phyloP scores from a whole-genome alignment of 169 alveolate species.

The Cryptosporidium parvum region DNA sequence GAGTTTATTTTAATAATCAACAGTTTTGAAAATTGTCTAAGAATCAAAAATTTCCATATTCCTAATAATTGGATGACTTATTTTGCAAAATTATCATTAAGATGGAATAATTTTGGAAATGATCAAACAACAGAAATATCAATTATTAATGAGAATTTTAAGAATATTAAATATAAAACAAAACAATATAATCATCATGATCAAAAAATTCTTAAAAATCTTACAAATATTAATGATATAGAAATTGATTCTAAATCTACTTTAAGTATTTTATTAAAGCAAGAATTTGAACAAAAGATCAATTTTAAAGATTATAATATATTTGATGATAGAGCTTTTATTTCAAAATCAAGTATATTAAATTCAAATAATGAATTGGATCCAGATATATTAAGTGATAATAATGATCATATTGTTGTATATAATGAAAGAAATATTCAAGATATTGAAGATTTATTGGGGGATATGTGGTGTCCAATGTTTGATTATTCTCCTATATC shows the following conservation, averaged over 20 bases:
- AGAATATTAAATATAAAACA: not conserved
- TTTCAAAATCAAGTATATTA: conserved; percentile 32
- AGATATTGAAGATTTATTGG: conserved; percentile 63
- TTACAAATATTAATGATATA: not conserved
- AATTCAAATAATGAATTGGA: conserved; percentile 29
- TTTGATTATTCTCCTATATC: conserved; percentile 11
- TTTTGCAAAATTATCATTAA: conserved; percentile 66
- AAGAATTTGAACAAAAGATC: conserved; percentile 14
- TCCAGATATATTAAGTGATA: not conserved
- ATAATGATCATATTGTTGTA: not conserved
- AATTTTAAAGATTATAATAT: not conserved
- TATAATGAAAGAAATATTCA: conserved; percentile 35
- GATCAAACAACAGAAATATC: conserved; percentile 26
- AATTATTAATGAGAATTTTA: not conserved
- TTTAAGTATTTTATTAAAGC: conserved; percentile 9
- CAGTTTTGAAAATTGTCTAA: conserved; percentile 34
- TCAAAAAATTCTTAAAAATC: not conserved
- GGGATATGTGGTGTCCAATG: conserved; percentile 44
- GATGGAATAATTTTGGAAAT: conserved; percentile 57
- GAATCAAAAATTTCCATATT: conserved; percentile 45
- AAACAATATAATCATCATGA: not conserved
- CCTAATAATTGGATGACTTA: conserved; percentile 62
- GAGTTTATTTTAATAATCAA: conserved; percentile 31
- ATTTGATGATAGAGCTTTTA: conserved; percentile 7
- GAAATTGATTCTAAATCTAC: conserved; percentile 9